Conservation (phyloP, 1,284 basidiomycete genomes). For the Leucoagaricus sp. region DNA sequence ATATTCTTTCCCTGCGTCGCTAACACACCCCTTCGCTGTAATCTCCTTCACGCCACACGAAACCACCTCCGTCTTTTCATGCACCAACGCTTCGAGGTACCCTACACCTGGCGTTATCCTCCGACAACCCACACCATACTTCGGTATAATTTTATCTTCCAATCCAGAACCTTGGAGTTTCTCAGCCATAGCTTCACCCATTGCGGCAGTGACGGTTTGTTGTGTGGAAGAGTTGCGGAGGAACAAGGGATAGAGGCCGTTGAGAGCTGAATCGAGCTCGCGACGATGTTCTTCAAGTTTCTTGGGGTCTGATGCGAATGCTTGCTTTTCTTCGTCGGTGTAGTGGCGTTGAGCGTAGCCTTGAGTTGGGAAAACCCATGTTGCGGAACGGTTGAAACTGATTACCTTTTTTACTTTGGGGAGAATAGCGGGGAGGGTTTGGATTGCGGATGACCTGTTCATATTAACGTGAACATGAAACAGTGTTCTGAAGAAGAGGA, state of each 20-base stretch:
- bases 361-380: slow-evolving; percentile 32
- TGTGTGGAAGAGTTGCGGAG: slow-evolving; percentile 25
- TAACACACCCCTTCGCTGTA: slow-evolving; percentile 29
- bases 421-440: slow-evolving; percentile 34
- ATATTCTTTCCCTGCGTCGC: slow-evolving; percentile 27
- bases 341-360: slow-evolving; percentile 27
- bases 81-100: slow-evolving; percentile 31
- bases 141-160: slow-evolving; percentile 26
- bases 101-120: slow-evolving; percentile 32
- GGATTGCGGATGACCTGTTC: slow-evolving; percentile 37
- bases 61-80: slow-evolving; percentile 32
- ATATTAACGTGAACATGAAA: neutral
- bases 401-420: slow-evolving; percentile 30
- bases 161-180: slow-evolving; percentile 22
- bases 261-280: slow-evolving; percentile 22
- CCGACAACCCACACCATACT: slow-evolving; percentile 30
- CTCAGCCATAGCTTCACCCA: slow-evolving; percentile 25
- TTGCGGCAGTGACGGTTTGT: slow-evolving; percentile 14
- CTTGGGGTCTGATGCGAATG: slow-evolving; percentile 25
- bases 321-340: slow-evolving; percentile 25
- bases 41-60: slow-evolving; percentile 28
- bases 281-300: slow-evolving; percentile 29
- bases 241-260: slow-evolving; percentile 27
- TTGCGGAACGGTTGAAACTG: slow-evolving; percentile 31
- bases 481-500: too few relatives aligned